Evolutionary conservation across 2,329 filamentous ascomycete species (phyloP), one percentile per base, ranked within the genome.

Genomic region (Aureobasidium sp.): DNA sequence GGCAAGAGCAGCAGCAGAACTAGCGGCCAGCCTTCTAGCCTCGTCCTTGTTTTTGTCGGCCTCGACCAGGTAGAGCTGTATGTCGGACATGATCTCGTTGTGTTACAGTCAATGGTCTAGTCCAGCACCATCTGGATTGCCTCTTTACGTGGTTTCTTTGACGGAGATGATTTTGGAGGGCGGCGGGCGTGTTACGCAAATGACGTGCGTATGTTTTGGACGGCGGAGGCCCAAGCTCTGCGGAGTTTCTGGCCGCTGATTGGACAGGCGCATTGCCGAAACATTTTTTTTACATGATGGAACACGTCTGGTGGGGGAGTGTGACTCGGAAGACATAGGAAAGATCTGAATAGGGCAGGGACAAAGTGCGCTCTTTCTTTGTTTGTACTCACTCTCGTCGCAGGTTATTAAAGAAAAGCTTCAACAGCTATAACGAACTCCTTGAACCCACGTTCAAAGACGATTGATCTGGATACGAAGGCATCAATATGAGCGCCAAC

Each of bases 1-100:
- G 69, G 85, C 80, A 64, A 88, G 76, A 71, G 73, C 77, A 68
- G 71, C 67, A 64, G 78, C 78, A 61, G 76, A 78, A 60, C 71
- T 70, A 53, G 72, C 66, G 35, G 78, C 79, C 56, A 77, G 76
- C 35, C 67, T 69, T 59, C 70, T 69, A 29, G 78, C 78, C 67
- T 79, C 78, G 54, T 72, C 70, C 68, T 76, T 78, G 68, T 78
- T 76, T 67, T 74, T 76, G 67, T 78, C 77, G 69, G 74, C 74
- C 71, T 79, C 78, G 66, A 80, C 70, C 70, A 81, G 73, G 69
- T 80, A 81, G 62, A 79, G 73, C 70, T 79, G 77, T 67, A 80
- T 77, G 68, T 80, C 78, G 67, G 78, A 80, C 78, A 81, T 81
- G 50, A 68, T 76, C 53, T 39, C 19, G 33, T 33, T 27, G 44